These are phyloP conservation scores for Leccinum subrobustum DNA, from an alignment of 1,284 basidiomycete species.

Conservation along the genomic window DNA sequence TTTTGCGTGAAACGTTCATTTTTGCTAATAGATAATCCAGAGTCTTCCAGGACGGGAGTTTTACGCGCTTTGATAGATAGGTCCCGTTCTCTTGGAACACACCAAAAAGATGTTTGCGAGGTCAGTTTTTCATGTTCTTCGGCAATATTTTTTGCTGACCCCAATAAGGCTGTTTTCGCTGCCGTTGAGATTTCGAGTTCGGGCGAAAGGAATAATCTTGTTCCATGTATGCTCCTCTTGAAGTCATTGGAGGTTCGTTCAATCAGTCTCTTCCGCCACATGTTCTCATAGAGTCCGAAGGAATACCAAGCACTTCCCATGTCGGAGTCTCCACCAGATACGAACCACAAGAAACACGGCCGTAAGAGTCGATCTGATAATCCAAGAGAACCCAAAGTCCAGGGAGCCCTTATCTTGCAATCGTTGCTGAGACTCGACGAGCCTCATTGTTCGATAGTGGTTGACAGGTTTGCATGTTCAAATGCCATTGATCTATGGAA, in stretches of 20 bases:
- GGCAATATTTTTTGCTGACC: slow-evolving; percentile 2
- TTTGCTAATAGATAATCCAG: slow-evolving; percentile 31
- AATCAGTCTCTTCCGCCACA: neutral
- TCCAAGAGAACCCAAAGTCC: slow-evolving; percentile 66
- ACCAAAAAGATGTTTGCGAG: slow-evolving; percentile 45
- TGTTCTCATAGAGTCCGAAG: slow-evolving; percentile 28
- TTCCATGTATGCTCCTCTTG: slow-evolving; percentile 66
- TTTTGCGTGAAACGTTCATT: slow-evolving; percentile 16
- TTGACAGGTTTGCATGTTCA: slow-evolving; percentile 56
- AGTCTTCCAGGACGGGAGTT: slow-evolving; percentile 60
- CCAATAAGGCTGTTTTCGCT: slow-evolving; percentile 51
- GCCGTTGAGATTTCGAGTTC: slow-evolving; percentile 56
- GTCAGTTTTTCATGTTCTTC: slow-evolving; percentile 35
- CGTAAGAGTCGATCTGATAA: slow-evolving; percentile 29
- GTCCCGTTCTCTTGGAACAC: slow-evolving; percentile 45
- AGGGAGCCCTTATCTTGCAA: slow-evolving; percentile 85
- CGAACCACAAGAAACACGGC: slow-evolving; percentile 15
- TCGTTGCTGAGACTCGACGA: slow-evolving; percentile 68
- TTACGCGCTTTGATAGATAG: slow-evolving; percentile 74
- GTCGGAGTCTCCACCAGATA: slow-evolving; percentile 12
- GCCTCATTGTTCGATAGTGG: slow-evolving; percentile 63
- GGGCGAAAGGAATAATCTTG: slow-evolving; percentile 48
- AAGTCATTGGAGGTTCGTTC: slow-evolving; percentile 52
- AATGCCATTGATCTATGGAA: slow-evolving; percentile 4
- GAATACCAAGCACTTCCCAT: slow-evolving; percentile 33